Conservation (phyloP, 352 stramenopile species). For the Globisporangium nagaii region DNA sequence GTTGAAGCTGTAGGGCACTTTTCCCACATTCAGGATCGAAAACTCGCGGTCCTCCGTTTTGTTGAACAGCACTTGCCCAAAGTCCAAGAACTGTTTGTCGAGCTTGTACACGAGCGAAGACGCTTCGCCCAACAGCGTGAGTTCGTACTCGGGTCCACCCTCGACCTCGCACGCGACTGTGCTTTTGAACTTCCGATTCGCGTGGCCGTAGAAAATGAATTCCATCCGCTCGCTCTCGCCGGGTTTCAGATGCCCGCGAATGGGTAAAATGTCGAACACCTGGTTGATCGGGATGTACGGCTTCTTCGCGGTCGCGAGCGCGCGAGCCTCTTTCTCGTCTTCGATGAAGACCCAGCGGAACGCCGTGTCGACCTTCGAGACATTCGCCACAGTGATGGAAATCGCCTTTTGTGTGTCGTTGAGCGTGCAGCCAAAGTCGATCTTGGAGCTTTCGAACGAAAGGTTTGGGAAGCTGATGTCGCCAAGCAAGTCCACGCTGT, state of each 20-base stretch:
- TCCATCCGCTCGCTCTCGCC: conserved; percentile 90
- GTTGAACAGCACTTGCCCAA: conserved; percentile 92
- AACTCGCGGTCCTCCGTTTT: conserved; percentile 91
- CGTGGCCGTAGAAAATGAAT: conserved; percentile 92
- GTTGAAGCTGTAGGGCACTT: conserved; percentile 88
- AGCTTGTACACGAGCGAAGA: conserved; percentile 90
- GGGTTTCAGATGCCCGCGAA: conserved; percentile 78
- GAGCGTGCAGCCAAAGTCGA: conserved; percentile 93
- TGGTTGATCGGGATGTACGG: conserved; percentile 90
- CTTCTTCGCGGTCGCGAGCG: conserved; percentile 58
- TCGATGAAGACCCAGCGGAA: conserved; percentile 95
- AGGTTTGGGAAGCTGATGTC: conserved; percentile 95
- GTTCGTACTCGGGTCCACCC: conserved; percentile 91
- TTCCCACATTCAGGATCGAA: conserved; percentile 88
- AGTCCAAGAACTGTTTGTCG: conserved; percentile 90
- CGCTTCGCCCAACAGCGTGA: conserved; percentile 86
- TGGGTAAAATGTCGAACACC: conserved; percentile 94
- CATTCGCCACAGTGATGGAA: conserved; percentile 83
- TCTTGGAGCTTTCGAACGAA: conserved; percentile 82
- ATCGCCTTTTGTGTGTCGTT: conserved; percentile 94
- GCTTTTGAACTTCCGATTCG: conserved; percentile 89
- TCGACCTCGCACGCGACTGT: conserved; percentile 90
- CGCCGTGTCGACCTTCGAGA: conserved; percentile 83
- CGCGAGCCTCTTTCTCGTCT: conserved; percentile 70
- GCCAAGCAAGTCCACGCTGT: conserved; percentile 83